Conservation (phyloP, 176 grass and related monocot genomes). For the Luzula sylvatica region DNA sequence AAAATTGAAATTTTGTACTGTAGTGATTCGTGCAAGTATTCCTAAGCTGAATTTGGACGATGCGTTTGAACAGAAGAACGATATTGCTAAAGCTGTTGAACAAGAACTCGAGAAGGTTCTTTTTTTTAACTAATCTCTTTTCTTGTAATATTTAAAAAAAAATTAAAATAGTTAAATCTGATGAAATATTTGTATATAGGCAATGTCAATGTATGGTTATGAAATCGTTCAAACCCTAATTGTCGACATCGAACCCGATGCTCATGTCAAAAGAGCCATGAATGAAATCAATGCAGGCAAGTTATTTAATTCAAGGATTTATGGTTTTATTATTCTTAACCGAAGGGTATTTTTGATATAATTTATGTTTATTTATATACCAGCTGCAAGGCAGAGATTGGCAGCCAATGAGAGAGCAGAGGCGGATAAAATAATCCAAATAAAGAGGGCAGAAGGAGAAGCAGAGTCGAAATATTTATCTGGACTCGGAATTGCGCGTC, state of each 20-base stretch:
- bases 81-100: slow-evolving; percentile 71
- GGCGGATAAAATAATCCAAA: slow-evolving; percentile 88
- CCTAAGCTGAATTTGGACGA: slow-evolving; percentile 64
- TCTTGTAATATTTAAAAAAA: slow-evolving; percentile 50
- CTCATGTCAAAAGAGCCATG: slow-evolving; percentile 56
- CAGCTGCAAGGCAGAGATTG: slow-evolving; percentile 64
- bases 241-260: slow-evolving; percentile 76
- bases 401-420: slow-evolving; percentile 81
- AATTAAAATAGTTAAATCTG: slow-evolving; percentile 21
- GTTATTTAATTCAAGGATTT: no score
- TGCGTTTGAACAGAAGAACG: slow-evolving; percentile 73
- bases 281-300: slow-evolving; percentile 85
- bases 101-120: slow-evolving; percentile 66
- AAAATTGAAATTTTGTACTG: neutral
- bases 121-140: neutral
- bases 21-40: slow-evolving; percentile 78
- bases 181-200: neutral
- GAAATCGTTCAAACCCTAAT: slow-evolving; percentile 43
- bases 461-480: slow-evolving; percentile 74
- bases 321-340: neutral
- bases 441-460: slow-evolving; percentile 71
- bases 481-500: slow-evolving; percentile 59
- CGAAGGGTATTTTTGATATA: neutral
- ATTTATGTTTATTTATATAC: slow-evolving; percentile 3
- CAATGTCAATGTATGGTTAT: slow-evolving; percentile 34